Conservation (phyloP, 2,329 filamentous ascomycete genomes). For the Trichoderma koningiopsis region DNA sequence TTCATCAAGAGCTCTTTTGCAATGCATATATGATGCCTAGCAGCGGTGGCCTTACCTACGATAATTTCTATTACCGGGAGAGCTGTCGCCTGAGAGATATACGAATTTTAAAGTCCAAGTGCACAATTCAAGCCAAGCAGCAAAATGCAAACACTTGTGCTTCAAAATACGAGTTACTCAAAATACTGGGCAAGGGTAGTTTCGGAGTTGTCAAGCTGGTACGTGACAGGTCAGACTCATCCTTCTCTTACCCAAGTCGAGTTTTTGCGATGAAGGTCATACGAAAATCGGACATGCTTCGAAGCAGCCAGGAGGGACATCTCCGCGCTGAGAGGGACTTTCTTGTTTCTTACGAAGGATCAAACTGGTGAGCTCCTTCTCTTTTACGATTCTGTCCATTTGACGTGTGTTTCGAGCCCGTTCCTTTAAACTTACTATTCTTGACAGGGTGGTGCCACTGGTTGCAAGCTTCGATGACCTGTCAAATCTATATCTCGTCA, state of each 20-base stretch:
- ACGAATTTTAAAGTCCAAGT: conserved; percentile 68
- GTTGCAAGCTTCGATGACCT: conserved; percentile 87
- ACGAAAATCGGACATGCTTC: conserved; percentile 88
- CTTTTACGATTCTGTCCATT: too few relatives aligned
- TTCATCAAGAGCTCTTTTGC: conserved; percentile 57
- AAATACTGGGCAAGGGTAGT: conserved; percentile 86
- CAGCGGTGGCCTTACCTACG: conserved; percentile 57
- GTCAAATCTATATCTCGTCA: conserved; percentile 84
- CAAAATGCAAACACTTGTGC: conserved; percentile 27
- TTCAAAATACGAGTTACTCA: conserved; percentile 71
- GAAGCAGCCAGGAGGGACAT: conserved; percentile 89
- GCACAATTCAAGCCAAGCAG: conserved; percentile 34
- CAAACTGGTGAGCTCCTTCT: conserved; percentile 62
- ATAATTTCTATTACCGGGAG: conserved; percentile 67
- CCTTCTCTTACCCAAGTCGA: conserved; percentile 43
- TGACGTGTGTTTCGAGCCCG: not conserved
- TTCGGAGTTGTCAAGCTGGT: conserved; percentile 92
- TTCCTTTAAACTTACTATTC: not conserved
- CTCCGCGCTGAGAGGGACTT: conserved; percentile 90
- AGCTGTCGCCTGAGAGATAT: conserved; percentile 73
- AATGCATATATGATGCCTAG: conserved; percentile 54
- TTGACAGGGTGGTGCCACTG: conserved; percentile 75
- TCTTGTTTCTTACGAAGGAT: conserved; percentile 84
- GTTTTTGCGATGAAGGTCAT: conserved; percentile 98
- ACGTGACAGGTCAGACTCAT: conserved; percentile 57